A percentile compares a stretch with the other conserved stretches of the same genome.
Evolutionary conservation across 2,329 filamentous ascomycete genomes (phyloP).

Genomic region (Cordyceps fumosorosea): DNA sequence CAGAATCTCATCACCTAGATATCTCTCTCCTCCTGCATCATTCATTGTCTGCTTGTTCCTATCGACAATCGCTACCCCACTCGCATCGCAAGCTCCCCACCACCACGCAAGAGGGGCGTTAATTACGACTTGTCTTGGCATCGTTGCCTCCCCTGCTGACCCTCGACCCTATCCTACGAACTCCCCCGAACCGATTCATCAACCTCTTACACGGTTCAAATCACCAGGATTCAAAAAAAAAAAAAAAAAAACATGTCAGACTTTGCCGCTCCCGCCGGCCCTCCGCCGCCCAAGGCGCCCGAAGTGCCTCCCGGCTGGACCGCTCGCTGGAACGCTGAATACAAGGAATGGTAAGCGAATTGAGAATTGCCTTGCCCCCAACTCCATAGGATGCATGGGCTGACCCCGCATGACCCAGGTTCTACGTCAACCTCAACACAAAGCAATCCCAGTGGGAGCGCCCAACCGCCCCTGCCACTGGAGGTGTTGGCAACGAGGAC

Average conservation of each 20-base stretch:
- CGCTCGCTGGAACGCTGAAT: conserved; percentile 78
- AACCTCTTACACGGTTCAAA: background rate
- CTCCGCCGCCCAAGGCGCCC: conserved; percentile 55
- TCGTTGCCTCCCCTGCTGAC: background rate
- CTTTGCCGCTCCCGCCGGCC: conserved; percentile 46
- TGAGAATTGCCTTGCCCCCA: too few relatives aligned
- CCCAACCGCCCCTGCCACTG: conserved; percentile 62
- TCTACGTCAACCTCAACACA: conserved; percentile 84
- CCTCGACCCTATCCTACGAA: background rate
- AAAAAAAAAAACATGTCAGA: conserved; percentile 39
- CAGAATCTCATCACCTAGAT: background rate
- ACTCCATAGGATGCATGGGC: background rate
- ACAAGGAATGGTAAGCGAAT: conserved; percentile 66
- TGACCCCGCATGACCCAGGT: conserved; percentile 47
- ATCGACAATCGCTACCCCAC: background rate
- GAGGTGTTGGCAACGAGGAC: conserved; percentile 33
- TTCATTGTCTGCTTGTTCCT: background rate
- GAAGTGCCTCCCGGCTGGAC: conserved; percentile 66
- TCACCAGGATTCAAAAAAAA: background rate
- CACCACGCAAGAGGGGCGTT: background rate
- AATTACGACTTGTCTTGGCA: conserved; percentile 3
- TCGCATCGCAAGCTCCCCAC: conserved; percentile 3
- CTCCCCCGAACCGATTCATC: background rate
- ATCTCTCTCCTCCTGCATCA: background rate
- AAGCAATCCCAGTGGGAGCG: conserved; percentile 89